Percentiles rank a stretch among this genome's conserved stretches.
phyloP scores from a whole-genome alignment of 371 early-diverging fungal genomes.

The Mucor irregularis region DNA sequence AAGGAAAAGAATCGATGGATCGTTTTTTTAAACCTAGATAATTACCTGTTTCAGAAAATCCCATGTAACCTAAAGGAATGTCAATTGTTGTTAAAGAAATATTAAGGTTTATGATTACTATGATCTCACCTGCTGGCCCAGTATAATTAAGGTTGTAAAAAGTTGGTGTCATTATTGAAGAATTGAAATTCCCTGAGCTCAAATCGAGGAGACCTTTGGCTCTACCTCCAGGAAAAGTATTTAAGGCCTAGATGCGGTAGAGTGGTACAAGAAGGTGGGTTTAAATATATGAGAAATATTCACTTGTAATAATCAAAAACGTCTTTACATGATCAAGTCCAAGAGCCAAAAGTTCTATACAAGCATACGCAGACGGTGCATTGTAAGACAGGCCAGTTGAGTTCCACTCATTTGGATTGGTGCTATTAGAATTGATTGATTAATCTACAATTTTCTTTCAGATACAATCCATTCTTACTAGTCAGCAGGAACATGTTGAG shows the following conservation, averaged over 20 bases:
- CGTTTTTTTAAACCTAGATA: background rate
- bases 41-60: conserved; percentile 24
- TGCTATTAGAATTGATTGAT: too few species aligned
- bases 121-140: conserved; percentile 37
- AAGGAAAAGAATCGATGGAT: too few species aligned
- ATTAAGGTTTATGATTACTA: background rate
- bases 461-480: conserved; percentile 11
- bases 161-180: conserved; percentile 36
- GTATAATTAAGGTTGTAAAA: conserved; percentile 44
- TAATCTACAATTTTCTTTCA: too few species aligned
- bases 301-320: background rate
- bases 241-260: conserved; percentile 24
- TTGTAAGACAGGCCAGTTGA: conserved; percentile 34
- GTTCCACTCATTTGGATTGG: conserved; percentile 26
- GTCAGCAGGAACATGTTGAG: conserved; percentile 24
- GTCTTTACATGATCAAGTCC: conserved; percentile 34
- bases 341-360: conserved; percentile 37
- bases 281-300: background rate
- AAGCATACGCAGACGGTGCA: conserved; percentile 43
- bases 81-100: background rate
- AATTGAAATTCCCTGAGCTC: conserved; percentile 22
- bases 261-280: background rate
- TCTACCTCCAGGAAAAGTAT: conserved; percentile 41
- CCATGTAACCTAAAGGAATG: conserved; percentile 16
- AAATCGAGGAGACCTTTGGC: conserved; percentile 29